Conservation (phyloP, 192 early-diverging fungal genomes). For the Umbelopsis sp. region DNA sequence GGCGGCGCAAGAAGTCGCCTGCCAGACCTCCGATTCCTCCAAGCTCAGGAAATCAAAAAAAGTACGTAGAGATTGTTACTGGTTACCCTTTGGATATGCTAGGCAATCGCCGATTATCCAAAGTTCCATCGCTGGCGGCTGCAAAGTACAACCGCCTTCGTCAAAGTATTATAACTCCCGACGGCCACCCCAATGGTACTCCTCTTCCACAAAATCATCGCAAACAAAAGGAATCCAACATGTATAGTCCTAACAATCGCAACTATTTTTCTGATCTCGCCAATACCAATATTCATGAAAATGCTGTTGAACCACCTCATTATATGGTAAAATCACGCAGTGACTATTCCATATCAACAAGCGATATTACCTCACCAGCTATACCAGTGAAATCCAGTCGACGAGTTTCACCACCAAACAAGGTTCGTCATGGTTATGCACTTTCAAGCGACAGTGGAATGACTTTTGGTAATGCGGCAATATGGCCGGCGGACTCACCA, state of each 20-base stretch:
- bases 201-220: conserved; percentile 3
- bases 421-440: neutral
- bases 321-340: neutral
- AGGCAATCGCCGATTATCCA: neutral
- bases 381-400: conserved; percentile 16
- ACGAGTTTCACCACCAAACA: conserved; percentile 1
- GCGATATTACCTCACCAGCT: conserved; percentile 5
- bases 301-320: neutral
- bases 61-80: conserved; percentile 15
- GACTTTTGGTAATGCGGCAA: conserved; percentile 11
- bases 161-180: neutral
- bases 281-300: neutral
- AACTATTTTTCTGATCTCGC: conserved; percentile 6
- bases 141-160: conserved; percentile 1
- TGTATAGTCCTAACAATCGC: neutral
- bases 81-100: conserved; percentile 6
- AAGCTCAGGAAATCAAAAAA: neutral
- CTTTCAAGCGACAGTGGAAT: conserved; percentile 8
- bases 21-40: neutral
- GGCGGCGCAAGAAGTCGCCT: conserved; percentile 20
- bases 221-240: neutral
- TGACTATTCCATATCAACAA: neutral
- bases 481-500: neutral
- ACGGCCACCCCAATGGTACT: neutral
- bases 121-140: neutral